Conservation (phyloP, 2,329 filamentous ascomycete genomes). For the Penicillium sp. region DNA sequence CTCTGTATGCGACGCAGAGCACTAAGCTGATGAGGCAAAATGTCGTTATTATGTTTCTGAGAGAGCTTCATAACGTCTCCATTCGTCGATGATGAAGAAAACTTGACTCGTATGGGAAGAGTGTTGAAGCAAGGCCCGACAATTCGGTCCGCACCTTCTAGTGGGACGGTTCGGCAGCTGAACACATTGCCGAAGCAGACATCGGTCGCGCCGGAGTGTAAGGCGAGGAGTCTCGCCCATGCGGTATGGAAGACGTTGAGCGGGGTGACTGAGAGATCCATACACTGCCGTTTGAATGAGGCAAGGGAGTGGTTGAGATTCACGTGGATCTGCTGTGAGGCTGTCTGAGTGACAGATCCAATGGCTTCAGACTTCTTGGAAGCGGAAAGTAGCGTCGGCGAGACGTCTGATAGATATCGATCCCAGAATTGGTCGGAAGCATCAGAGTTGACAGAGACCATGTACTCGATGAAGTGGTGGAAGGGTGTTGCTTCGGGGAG, state of each 20-base stretch:
- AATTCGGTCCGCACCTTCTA: constrained; percentile 71
- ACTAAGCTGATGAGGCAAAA: constrained; percentile 74
- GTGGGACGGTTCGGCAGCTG: constrained; percentile 72
- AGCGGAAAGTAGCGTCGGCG: constrained; percentile 47
- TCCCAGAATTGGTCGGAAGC: constrained; percentile 71
- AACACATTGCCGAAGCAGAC: constrained; percentile 88
- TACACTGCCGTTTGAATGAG: constrained; percentile 57
- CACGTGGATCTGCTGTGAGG: constrained; percentile 25
- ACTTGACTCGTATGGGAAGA: constrained; percentile 69
- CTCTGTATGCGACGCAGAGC: constrained; percentile 74
- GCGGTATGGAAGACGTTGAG: constrained; percentile 73
- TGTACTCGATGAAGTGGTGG: constrained; percentile 66
- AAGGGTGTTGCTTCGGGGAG: constrained; percentile 64
- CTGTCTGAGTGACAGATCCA: constrained; percentile 4
- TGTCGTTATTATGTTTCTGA: constrained; percentile 66
- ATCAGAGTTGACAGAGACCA: constrained; percentile 57
- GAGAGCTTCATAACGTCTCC: constrained; percentile 64
- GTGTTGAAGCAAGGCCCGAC: constrained; percentile 96
- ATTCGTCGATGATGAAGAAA: constrained; percentile 58
- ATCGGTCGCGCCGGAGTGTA: constrained; percentile 64
- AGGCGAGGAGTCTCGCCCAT: constrained; percentile 71
- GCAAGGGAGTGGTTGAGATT: constrained; percentile 48
- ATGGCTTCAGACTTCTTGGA: not conserved
- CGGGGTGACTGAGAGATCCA: constrained; percentile 64
- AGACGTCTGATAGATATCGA: constrained; percentile 59